Conservation (phyloP, 306 rosid species). For the Quercus glauca region DNA sequence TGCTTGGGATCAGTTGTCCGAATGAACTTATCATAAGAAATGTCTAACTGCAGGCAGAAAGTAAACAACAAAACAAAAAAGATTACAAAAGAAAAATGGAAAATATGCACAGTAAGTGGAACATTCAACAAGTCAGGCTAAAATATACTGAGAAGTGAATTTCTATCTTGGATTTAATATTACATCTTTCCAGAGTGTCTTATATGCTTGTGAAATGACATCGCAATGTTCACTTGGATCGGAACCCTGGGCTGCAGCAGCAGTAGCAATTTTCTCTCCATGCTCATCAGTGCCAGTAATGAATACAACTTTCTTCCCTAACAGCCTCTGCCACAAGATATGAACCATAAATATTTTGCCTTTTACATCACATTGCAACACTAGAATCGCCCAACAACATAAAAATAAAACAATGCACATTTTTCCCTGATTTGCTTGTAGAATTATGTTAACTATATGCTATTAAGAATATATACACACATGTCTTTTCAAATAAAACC, state of each 20-base stretch:
- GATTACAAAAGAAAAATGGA: background rate
- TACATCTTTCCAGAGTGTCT: slow-evolving; percentile 81
- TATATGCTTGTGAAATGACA: slow-evolving; percentile 67
- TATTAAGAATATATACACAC: background rate
- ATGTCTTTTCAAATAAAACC: background rate
- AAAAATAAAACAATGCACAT: background rate
- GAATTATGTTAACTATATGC: background rate
- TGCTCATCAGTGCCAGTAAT: slow-evolving; percentile 96
- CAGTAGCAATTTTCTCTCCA: slow-evolving; percentile 92
- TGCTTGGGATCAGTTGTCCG: slow-evolving; percentile 90
- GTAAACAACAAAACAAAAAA: background rate
- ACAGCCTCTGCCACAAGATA: slow-evolving; percentile 56
- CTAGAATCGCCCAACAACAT: slow-evolving; percentile 1
- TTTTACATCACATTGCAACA: background rate
- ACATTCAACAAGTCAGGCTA: background rate
- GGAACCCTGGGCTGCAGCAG: slow-evolving; percentile 74
- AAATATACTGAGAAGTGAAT: slow-evolving; percentile 3
- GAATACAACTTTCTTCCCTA: slow-evolving; percentile 74
- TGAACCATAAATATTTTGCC: slow-evolving; percentile 7
- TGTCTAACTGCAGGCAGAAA: slow-evolving; percentile 61
- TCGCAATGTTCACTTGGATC: slow-evolving; percentile 78
- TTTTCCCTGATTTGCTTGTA: background rate
- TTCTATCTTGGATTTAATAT: slow-evolving; percentile 6
- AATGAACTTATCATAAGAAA: slow-evolving; percentile 84
- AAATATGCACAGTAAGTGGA: background rate